Conservation (phyloP, 2,329 filamentous ascomycete species). For the Calonectria naviculata region DNA sequence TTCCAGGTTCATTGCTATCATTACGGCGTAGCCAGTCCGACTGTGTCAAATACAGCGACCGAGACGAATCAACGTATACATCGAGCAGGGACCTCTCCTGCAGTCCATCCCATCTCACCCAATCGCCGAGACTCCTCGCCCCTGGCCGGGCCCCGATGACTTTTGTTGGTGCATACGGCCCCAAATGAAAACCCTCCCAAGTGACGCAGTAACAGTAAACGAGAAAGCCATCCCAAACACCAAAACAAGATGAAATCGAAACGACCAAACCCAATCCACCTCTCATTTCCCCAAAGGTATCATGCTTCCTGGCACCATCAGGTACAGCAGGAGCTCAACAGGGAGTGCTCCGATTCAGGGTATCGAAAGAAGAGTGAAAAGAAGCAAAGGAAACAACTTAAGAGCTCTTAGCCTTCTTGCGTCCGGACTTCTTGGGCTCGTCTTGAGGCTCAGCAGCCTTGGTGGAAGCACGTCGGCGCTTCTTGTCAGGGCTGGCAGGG, state of each 20-base stretch:
- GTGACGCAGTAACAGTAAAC: slow-evolving; percentile 21
- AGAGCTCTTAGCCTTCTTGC: slow-evolving; percentile 66
- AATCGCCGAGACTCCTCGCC: slow-evolving; percentile 18
- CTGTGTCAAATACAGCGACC: slow-evolving; percentile 38
- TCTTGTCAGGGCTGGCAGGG: slow-evolving; percentile 70
- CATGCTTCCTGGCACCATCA: slow-evolving; percentile 30
- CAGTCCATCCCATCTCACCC: slow-evolving; percentile 20
- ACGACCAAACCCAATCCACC: slow-evolving; percentile 25
- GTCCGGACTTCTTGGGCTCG: slow-evolving; percentile 69
- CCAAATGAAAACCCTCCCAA: slow-evolving; percentile 22
- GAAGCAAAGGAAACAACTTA: slow-evolving; percentile 38
- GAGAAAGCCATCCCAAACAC: slow-evolving; percentile 36
- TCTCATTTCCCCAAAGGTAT: slow-evolving; percentile 37
- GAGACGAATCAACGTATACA: slow-evolving; percentile 34
- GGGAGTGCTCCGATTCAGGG: slow-evolving; percentile 25
- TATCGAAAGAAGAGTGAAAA: slow-evolving; percentile 21
- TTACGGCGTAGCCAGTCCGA: slow-evolving; percentile 41
- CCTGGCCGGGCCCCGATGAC: slow-evolving; percentile 5
- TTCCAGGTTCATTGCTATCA: slow-evolving; percentile 44
- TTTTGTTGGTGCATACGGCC: slow-evolving; percentile 25
- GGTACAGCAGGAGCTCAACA: slow-evolving; percentile 28
- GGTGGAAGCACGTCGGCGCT: slow-evolving; percentile 67
- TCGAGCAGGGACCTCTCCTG: slow-evolving; percentile 20
- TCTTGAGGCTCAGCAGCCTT: slow-evolving; percentile 66
- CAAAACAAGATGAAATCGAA: slow-evolving; percentile 30